Conservation (phyloP, 768 basidiomycete species). For the Rhodocollybia butyracea region DNA sequence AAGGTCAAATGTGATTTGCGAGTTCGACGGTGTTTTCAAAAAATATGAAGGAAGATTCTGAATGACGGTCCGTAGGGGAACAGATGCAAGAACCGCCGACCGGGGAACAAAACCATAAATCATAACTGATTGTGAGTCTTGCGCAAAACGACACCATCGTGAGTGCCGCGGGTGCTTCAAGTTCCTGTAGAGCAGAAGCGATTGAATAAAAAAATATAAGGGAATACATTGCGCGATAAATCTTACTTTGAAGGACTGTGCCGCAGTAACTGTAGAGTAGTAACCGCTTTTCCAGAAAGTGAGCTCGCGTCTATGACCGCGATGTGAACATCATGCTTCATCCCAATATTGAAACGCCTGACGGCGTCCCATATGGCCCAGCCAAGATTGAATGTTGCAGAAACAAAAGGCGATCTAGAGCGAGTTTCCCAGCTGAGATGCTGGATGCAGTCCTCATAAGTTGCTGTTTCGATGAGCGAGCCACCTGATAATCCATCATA, state of each 20-base stretch:
- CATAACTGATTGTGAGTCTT: constrained; percentile 75
- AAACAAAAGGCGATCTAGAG: constrained; percentile 64
- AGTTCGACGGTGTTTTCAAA: constrained; percentile 26
- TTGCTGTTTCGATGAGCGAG: constrained; percentile 24
- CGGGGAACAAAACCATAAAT: constrained; percentile 66
- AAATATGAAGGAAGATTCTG: constrained; percentile 75
- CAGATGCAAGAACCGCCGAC: constrained; percentile 62
- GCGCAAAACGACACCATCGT: constrained; percentile 74
- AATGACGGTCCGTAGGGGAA: constrained; percentile 63
- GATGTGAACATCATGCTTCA: constrained; percentile 77
- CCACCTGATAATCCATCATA: constrained; percentile 33
- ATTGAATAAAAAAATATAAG: constrained; percentile 8
- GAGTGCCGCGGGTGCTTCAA: constrained; percentile 64
- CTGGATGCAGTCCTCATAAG: constrained; percentile 23
- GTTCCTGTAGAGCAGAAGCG: too few species aligned
- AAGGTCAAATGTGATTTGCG: constrained; percentile 15
- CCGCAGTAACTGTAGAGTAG: constrained; percentile 61
- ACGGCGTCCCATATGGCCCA: constrained; percentile 85
- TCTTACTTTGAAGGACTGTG: constrained; percentile 51
- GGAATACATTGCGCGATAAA: not conserved
- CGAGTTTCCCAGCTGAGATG: constrained; percentile 83
- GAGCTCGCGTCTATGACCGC: constrained; percentile 72
- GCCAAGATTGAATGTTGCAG: constrained; percentile 75
- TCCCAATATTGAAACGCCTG: constrained; percentile 63
- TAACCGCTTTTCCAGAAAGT: constrained; percentile 54